phyloP scores from a whole-genome alignment of 1,284 basidiomycete species.

The Marasmius sp. region DNA sequence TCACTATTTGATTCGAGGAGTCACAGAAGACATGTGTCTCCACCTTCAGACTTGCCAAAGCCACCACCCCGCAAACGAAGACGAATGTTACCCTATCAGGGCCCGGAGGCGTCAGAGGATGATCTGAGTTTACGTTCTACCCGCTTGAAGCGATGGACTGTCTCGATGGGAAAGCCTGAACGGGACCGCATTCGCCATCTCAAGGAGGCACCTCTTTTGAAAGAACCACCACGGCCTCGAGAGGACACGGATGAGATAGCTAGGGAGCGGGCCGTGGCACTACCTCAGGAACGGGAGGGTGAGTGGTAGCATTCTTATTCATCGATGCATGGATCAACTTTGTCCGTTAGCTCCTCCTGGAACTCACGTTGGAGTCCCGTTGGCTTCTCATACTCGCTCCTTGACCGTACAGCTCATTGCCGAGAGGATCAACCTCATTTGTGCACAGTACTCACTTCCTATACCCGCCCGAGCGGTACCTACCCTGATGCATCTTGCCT shows the following conservation, averaged over 20 bases:
- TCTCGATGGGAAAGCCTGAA: conserved; percentile 70
- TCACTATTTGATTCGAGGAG: conserved; percentile 78
- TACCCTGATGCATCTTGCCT: conserved; percentile 71
- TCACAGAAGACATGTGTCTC: conserved; percentile 62
- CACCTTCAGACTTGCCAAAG: conserved; percentile 59
- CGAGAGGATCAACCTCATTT: conserved; percentile 77
- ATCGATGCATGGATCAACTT: neutral
- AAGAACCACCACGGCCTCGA: conserved; percentile 41
- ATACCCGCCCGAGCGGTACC: conserved; percentile 62
- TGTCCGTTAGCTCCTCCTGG: conserved; percentile 60
- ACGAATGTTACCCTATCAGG: conserved; percentile 68
- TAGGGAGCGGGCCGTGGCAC: conserved; percentile 64
- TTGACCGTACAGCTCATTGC: conserved; percentile 76
- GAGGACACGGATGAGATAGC: conserved; percentile 64
- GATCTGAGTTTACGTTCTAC: conserved; percentile 53
- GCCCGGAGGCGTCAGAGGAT: conserved; percentile 52
- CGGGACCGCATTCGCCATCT: conserved; percentile 66
- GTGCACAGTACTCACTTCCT: conserved; percentile 69
- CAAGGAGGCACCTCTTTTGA: conserved; percentile 31
- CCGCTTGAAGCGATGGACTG: conserved; percentile 72
- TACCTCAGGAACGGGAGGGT: conserved; percentile 67
- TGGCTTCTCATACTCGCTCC: conserved; percentile 66
- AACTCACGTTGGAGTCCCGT: conserved; percentile 64
- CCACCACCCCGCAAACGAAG: conserved; percentile 72
- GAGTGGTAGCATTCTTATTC: conserved; percentile 15